These are phyloP conservation scores for Hanseniaspora thailandica DNA, from an alignment of 805 yeast species.

Conservation along the genomic window DNA sequence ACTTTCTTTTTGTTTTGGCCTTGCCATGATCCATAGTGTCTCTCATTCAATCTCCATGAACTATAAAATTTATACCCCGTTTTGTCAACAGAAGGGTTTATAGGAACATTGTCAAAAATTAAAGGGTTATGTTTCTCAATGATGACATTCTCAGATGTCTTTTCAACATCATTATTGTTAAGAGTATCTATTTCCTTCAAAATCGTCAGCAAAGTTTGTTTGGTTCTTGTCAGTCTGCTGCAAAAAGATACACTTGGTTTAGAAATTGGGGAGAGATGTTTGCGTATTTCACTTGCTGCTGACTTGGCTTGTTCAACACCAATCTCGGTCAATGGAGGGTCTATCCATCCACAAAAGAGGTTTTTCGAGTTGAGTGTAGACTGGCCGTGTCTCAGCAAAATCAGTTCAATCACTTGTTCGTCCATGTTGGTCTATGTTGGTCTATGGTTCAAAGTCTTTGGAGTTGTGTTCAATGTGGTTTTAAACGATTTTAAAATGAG, in stretches of 20 bases:
- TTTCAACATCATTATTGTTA: slow-evolving; percentile 12
- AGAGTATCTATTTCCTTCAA: slow-evolving; percentile 35
- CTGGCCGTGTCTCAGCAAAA: slow-evolving; percentile 67
- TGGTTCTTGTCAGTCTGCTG: slow-evolving; percentile 60
- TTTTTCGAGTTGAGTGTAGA: slow-evolving; percentile 67
- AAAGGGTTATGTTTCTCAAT: slow-evolving; percentile 16
- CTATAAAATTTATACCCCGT: slow-evolving; percentile 45
- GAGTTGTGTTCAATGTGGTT: too few relatives aligned
- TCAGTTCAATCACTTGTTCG: slow-evolving; percentile 22
- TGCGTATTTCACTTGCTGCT: slow-evolving; percentile 49
- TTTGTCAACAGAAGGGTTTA: slow-evolving; percentile 26
- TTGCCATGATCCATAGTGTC: slow-evolving; percentile 76
- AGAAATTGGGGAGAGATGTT: slow-evolving; percentile 21
- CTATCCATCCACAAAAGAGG: slow-evolving; percentile 79
- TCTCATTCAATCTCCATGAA: slow-evolving; percentile 71
- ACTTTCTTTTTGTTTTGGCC: slow-evolving; percentile 64
- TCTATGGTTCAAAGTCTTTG: not conserved
- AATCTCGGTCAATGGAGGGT: slow-evolving; percentile 52
- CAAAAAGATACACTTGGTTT: slow-evolving; percentile 55
- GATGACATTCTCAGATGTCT: slow-evolving; percentile 1
- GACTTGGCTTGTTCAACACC: slow-evolving; percentile 58
- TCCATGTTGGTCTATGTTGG: not conserved
- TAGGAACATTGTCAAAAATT: not conserved
- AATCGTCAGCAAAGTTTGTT: slow-evolving; percentile 61
- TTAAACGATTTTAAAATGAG: too few relatives aligned